phyloP scores from a whole-genome alignment of 106 monocot genomes.

The Allium fistulosum region DNA sequence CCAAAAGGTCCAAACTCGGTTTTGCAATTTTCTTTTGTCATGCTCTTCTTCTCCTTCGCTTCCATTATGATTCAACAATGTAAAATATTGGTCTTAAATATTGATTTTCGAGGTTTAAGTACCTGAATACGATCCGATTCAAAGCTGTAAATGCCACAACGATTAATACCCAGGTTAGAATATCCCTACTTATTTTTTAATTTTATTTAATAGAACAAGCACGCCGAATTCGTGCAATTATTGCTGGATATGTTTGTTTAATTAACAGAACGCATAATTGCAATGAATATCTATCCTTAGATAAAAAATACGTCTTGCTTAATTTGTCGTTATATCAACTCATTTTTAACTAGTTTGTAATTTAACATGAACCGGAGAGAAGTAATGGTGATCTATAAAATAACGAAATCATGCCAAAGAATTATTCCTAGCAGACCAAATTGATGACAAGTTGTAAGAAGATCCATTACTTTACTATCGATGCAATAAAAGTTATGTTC shows the following conservation, averaged over 20 bases:
- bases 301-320: neutral
- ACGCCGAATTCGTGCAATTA: neutral
- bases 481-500: neutral
- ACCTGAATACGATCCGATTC: neutral
- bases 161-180: conserved; percentile 12
- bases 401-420: neutral
- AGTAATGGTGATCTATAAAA: neutral
- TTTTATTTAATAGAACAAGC: neutral
- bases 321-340: neutral
- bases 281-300: neutral
- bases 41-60: neutral
- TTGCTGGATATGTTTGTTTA: neutral
- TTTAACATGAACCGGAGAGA: neutral
- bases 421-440: conserved; percentile 3
- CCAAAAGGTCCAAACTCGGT: conserved; percentile 4
- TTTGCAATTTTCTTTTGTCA: neutral
- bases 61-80: neutral
- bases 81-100: neutral
- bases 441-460: neutral
- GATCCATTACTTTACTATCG: neutral
- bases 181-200: neutral
- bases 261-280: neutral
- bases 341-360: neutral
- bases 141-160: conserved; percentile 1
- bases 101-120: neutral